Conservation (phyloP, 1,284 basidiomycete species). For the Stygiomarasmius scandens region DNA sequence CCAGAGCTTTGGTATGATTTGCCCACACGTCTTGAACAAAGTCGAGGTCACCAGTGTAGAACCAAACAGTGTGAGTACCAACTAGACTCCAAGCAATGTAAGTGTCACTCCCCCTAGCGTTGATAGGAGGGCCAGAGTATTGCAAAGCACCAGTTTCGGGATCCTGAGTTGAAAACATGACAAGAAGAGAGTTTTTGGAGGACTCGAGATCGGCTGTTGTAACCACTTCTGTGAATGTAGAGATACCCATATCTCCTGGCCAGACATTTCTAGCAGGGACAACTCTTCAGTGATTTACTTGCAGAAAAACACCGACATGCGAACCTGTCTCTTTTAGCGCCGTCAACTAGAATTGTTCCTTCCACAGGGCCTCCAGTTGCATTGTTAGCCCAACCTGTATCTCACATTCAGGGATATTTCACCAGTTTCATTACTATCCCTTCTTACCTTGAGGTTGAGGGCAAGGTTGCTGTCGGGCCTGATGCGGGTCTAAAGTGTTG, state of each 20-base stretch:
- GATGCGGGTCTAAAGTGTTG: slow-evolving; percentile 46
- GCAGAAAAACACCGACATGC: background rate
- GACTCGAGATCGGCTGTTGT: slow-evolving; percentile 35
- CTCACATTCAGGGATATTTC: background rate
- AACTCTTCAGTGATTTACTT: no score
- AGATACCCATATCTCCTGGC: slow-evolving; percentile 41
- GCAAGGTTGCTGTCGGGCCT: slow-evolving; percentile 40
- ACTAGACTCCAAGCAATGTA: slow-evolving; percentile 51
- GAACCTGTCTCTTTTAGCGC: slow-evolving; percentile 38
- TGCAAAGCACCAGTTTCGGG: slow-evolving; percentile 31
- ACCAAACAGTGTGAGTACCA: no score
- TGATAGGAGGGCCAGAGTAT: slow-evolving; percentile 38
- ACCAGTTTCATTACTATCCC: background rate
- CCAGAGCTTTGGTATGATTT: slow-evolving; percentile 53
- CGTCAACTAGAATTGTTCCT: slow-evolving; percentile 38
- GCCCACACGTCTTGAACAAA: slow-evolving; percentile 48
- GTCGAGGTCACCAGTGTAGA: slow-evolving; percentile 49
- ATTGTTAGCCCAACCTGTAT: slow-evolving; percentile 33
- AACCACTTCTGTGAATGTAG: slow-evolving; percentile 35
- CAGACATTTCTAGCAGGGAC: slow-evolving; percentile 21
- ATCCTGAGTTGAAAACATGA: slow-evolving; percentile 37
- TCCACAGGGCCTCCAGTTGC: slow-evolving; percentile 35
- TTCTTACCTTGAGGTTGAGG: slow-evolving; percentile 33
- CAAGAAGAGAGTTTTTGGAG: slow-evolving; percentile 32
- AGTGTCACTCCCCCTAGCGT: slow-evolving; percentile 35